Evolutionary conservation across 225 moss, liverwort and hornwort genomes (phyloP).

Genomic region (Bryum argenteum): DNA sequence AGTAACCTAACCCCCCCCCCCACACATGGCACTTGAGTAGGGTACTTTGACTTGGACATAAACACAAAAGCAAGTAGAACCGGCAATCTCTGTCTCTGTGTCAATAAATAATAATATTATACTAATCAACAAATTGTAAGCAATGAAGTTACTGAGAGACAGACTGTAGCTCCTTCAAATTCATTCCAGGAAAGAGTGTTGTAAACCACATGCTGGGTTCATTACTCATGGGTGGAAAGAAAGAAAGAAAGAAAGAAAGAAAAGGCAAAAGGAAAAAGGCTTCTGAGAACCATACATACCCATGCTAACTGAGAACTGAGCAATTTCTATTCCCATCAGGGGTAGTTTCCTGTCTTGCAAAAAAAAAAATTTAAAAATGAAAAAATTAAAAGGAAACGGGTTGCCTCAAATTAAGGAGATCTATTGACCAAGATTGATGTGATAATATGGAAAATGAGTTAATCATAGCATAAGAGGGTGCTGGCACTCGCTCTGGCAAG

Average conservation of each 20-base stretch:
- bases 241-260: no score
- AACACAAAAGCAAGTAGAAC: not conserved
- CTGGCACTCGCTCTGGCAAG: slow-evolving; percentile 10
- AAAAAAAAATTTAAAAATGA: not conserved
- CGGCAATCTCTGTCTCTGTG: slow-evolving; percentile 22
- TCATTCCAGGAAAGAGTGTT: no score
- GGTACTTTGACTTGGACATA: slow-evolving; percentile 8
- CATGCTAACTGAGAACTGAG: slow-evolving; percentile 1
- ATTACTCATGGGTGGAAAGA: no score
- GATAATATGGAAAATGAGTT: not conserved
- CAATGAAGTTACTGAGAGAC: no score
- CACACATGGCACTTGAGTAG: slow-evolving; percentile 6
- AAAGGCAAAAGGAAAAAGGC: not conserved
- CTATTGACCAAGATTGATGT: not conserved
- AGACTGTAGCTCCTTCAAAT: not conserved
- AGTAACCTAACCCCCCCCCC: not conserved
- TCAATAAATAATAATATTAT: slow-evolving; percentile 1
- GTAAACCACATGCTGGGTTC: no score
- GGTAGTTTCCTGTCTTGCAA: not conserved
- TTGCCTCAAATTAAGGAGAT: not conserved
- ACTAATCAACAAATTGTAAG: slow-evolving; percentile 14
- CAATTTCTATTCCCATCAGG: slow-evolving; percentile 6
- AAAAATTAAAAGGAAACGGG: not conserved
- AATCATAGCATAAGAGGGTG: not conserved
- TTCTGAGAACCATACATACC: not conserved